Evolutionary conservation across 305 asterid genomes (phyloP).

Genomic region (Fraxinus ornus): DNA sequence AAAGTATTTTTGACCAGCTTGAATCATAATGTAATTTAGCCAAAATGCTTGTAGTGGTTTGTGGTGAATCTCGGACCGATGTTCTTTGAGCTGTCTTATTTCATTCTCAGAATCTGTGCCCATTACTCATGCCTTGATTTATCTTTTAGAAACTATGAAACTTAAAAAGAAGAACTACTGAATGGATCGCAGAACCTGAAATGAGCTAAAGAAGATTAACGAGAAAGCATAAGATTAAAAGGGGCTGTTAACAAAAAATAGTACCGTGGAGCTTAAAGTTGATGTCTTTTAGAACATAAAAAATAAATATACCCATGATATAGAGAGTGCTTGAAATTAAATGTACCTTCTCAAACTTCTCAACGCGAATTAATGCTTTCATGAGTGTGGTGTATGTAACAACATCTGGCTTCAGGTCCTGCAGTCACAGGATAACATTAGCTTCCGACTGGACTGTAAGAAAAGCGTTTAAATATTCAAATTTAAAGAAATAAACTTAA

Average conservation of each 20-base stretch:
- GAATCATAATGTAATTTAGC: not conserved
- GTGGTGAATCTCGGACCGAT: not conserved
- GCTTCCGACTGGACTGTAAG: conserved; percentile 20
- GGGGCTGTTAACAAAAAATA: not conserved
- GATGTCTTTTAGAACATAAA: not conserved
- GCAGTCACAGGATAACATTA: conserved; percentile 30
- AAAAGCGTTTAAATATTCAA: conserved; percentile 4
- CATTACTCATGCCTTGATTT: not conserved
- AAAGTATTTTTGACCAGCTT: not conserved
- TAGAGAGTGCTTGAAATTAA: conserved; percentile 5
- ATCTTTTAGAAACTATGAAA: not conserved
- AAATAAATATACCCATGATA: not conserved
- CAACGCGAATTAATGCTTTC: conserved; percentile 89
- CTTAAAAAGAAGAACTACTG: not conserved
- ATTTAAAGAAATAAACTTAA: conserved; percentile 2
- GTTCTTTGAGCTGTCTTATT: not conserved
- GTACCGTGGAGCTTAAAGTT: not conserved
- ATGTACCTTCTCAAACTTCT: conserved; percentile 72
- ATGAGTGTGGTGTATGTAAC: conserved; percentile 94
- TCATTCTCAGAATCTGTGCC: not conserved
- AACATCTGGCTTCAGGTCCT: conserved; percentile 88
- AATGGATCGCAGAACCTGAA: not conserved
- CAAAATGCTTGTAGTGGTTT: not conserved
- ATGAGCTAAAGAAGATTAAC: not conserved
- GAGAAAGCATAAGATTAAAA: not conserved